Evolutionary conservation across 1,139 yeast genomes (phyloP).

Genomic region (Geotrichum siamense): DNA sequence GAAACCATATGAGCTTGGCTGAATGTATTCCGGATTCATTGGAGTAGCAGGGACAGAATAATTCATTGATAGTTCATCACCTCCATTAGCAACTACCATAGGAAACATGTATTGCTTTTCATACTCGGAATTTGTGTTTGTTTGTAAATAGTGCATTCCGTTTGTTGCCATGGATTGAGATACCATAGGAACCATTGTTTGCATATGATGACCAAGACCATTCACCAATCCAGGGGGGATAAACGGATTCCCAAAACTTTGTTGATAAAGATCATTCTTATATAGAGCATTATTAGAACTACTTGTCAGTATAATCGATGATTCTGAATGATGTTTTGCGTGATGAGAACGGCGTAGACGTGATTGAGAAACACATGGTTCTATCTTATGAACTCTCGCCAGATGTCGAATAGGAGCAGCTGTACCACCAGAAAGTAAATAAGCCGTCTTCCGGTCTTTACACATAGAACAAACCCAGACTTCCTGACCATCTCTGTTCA

Average conservation of each 20-base stretch:
- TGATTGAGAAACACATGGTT: slow-evolving; percentile 11
- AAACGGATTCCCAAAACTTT: slow-evolving; percentile 6
- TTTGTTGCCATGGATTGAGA: slow-evolving; percentile 5
- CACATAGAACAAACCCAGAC: slow-evolving; percentile 19
- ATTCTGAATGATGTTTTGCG: slow-evolving; percentile 15
- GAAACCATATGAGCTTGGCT: slow-evolving; percentile 5
- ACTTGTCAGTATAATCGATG: slow-evolving; percentile 8
- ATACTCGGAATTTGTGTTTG: neutral
- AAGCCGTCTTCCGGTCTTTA: slow-evolving; percentile 16
- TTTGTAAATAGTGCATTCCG: neutral
- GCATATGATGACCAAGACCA: slow-evolving; percentile 6
- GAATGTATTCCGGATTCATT: slow-evolving; percentile 6
- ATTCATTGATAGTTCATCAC: neutral
- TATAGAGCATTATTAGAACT: slow-evolving; percentile 11
- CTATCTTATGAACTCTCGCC: slow-evolving; percentile 16
- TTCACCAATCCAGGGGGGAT: slow-evolving; percentile 7
- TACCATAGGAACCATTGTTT: slow-evolving; percentile 5
- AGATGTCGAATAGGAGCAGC: slow-evolving; percentile 20
- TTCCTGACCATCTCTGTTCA: slow-evolving; percentile 18
- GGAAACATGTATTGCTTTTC: slow-evolving; percentile 6
- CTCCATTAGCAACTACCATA: slow-evolving; percentile 3
- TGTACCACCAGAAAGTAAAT: slow-evolving; percentile 19
- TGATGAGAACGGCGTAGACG: slow-evolving; percentile 9
- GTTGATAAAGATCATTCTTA: slow-evolving; percentile 10
- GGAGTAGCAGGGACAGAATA: slow-evolving; percentile 13